Conservation (phyloP, 805 yeast genomes). For the Komagataella ulmi region DNA sequence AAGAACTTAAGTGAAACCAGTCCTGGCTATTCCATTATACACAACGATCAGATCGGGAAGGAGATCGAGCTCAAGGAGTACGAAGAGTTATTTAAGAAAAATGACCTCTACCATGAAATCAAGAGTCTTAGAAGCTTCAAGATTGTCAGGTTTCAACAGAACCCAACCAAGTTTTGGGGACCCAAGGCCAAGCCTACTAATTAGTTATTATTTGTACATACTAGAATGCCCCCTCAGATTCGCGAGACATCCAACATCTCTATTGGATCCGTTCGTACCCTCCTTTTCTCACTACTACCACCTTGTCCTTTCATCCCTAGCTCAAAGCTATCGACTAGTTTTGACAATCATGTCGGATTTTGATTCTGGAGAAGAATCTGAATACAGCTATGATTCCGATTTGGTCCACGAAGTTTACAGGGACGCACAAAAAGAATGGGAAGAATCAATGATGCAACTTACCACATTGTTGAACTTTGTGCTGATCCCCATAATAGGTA, state of each 20-base stretch:
- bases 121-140: conserved; percentile 58
- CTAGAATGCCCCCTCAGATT: background rate
- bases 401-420: conserved; percentile 5
- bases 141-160: conserved; percentile 79
- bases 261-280: background rate
- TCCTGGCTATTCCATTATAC: conserved; percentile 45
- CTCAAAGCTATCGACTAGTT: background rate
- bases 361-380: conserved; percentile 7
- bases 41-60: conserved; percentile 23
- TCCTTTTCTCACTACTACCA: background rate
- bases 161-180: conserved; percentile 95
- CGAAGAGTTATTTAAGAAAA: conserved; percentile 44
- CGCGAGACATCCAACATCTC: background rate
- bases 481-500: conserved; percentile 54
- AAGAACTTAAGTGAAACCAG: conserved; percentile 33
- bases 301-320: background rate
- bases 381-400: conserved; percentile 19
- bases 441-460: conserved; percentile 49
- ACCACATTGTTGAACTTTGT: conserved; percentile 44
- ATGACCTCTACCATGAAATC: conserved; percentile 42
- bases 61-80: conserved; percentile 16
- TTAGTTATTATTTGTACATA: background rate
- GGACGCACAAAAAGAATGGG: conserved; percentile 62
- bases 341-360: background rate
- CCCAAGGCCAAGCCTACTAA: conserved; percentile 70